These are phyloP conservation scores for Exophiala viscosa DNA, from an alignment of 2,329 filamentous ascomycete species.

Conservation along the genomic window DNA sequence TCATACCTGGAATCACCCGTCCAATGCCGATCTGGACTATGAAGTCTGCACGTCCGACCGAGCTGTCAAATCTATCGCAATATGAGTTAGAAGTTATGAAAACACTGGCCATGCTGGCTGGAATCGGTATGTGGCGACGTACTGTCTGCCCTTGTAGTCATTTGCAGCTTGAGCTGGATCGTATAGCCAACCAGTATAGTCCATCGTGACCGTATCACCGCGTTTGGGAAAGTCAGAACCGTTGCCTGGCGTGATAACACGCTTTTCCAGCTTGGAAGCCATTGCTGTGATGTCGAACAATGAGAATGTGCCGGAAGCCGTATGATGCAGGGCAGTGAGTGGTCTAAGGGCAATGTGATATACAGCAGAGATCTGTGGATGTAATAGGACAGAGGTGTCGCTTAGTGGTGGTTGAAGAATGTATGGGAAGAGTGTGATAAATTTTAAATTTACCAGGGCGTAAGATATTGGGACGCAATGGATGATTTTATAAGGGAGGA, in stretches of 20 bases:
- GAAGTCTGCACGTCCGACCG: constrained; percentile 73
- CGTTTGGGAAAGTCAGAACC: constrained; percentile 56
- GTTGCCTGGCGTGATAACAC: constrained; percentile 58
- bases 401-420: too few relatives aligned
- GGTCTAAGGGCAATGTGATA: too few relatives aligned
- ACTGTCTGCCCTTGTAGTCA: constrained; percentile 60
- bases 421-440: too few relatives aligned
- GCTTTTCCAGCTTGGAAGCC: constrained; percentile 47
- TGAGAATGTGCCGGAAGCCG: background rate
- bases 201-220: constrained; percentile 75
- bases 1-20: constrained; percentile 76
- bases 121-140: constrained; percentile 36
- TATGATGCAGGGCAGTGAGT: too few relatives aligned
- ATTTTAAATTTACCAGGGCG: too few relatives aligned
- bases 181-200: constrained; percentile 87
- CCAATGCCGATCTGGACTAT: constrained; percentile 74
- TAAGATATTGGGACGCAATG: too few relatives aligned
- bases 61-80: constrained; percentile 75
- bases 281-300: constrained; percentile 42
- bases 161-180: constrained; percentile 50
- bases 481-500: too few relatives aligned
- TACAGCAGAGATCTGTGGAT: too few relatives aligned
- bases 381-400: too few relatives aligned
- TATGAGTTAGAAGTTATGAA: constrained; percentile 2
- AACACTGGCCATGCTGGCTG: background rate